These are phyloP conservation scores for Symbiodinium pilosum DNA, from an alignment of 73 alveolate genomes.

Conservation along the genomic window DNA sequence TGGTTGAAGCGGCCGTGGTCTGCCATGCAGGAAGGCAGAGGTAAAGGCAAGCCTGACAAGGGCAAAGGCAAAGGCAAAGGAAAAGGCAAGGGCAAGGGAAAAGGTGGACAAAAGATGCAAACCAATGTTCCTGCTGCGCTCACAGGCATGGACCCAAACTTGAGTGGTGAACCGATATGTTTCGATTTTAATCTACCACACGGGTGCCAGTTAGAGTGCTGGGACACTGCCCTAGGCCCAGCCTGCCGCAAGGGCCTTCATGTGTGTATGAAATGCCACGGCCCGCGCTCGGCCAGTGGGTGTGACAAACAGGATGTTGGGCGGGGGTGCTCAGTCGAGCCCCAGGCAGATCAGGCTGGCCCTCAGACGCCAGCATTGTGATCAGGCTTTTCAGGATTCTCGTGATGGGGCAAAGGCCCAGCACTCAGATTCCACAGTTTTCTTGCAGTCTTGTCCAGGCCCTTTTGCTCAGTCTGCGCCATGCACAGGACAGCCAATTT, in stretches of 20 bases:
- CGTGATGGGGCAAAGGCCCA: no score
- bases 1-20: not conserved
- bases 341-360: not conserved
- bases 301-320: not conserved
- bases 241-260: not conserved
- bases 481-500: not conserved
- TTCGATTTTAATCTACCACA: not conserved
- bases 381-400: no score
- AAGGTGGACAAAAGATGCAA: not conserved
- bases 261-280: not conserved
- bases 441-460: no score
- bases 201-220: not conserved
- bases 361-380: no score
- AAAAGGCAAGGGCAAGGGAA: no score
- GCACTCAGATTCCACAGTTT: not conserved
- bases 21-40: not conserved
- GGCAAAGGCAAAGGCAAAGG: not conserved
- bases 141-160: not conserved
- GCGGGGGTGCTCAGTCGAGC: not conserved
- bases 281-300: not conserved
- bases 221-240: not conserved
- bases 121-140: not conserved
- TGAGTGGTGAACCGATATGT: not conserved
- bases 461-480: not conserved
- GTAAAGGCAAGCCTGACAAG: not conserved